Base-by-base conservation (phyloP, 2,329 filamentous ascomycete genomes). In the Botrytis byssoidea region DNA sequence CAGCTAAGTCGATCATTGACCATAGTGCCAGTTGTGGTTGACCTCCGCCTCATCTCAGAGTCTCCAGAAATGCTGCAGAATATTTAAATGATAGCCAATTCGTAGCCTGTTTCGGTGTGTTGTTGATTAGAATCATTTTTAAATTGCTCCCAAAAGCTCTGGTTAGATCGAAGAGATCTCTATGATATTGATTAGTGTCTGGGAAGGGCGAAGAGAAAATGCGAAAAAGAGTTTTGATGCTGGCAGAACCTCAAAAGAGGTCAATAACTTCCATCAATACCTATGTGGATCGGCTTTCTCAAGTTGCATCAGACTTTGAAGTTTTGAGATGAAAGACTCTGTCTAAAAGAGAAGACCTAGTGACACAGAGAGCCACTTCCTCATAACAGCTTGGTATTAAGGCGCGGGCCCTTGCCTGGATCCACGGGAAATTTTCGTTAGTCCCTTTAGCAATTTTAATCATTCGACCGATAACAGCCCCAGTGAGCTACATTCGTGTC, bases 401-500 rank as follows among this genome's bases (percentile, higher is more conserved):
- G 10, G 10, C 1, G 46, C 22, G 4, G 22, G 0, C 0, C 2
- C 1, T 57, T 5, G n/a, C 12, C 51, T 18, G 51, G n/a, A 29
- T 57, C 14, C 29, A 5, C 1, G 29, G 25, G 1, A 4, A n/a
- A 4, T 0, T 2, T 32, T 57, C 14, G 29, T 5, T 57, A 3
- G 14, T 57, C 51, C 32, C 35, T 35, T 35, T 35, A 5, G 4
- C 3, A 5, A 1, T 10, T 6, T 16, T 6, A 25, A 25, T 16
- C 9, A 55, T 14, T 10, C 25, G 4, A 14, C n/a, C 3, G 1
- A 55, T 51, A 4, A n/a, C 25, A 51, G 25, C 48, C 8, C 44
- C 44, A 46, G 48, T 0, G 48, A 51, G 48, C 8, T 14, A 51
- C 6, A 20, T 20, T 20, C 0, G 0, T 18, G 20, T 20, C 18